Evolutionary conservation across 1,284 basidiomycete species (phyloP).

Genomic region (Ustilago lituana): DNA sequence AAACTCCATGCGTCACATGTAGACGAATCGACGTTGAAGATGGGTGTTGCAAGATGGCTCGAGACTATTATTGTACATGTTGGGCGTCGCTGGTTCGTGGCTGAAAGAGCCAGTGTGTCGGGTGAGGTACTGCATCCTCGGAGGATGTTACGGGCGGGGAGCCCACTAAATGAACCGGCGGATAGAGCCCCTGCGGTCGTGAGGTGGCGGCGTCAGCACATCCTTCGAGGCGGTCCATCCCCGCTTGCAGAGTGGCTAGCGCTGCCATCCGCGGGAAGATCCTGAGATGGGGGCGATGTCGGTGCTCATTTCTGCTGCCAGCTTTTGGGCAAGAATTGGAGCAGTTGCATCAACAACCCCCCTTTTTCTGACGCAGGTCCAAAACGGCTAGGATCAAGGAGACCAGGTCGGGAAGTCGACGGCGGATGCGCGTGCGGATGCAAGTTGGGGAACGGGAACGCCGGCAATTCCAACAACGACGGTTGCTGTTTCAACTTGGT

Average conservation of each 20-base stretch:
- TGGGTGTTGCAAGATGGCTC: too few relatives aligned
- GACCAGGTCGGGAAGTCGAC: conserved; percentile 6
- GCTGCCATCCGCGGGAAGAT: background rate
- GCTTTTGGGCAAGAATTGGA: conserved; percentile 28
- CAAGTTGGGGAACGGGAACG: conserved; percentile 8
- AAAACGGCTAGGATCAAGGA: conserved; percentile 38
- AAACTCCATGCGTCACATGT: too few relatives aligned
- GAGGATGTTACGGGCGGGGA: too few relatives aligned
- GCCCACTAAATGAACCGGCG: background rate
- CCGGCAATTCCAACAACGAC: conserved; percentile 30
- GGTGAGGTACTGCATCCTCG: too few relatives aligned
- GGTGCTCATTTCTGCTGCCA: conserved; percentile 32
- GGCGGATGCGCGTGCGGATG: conserved; percentile 18
- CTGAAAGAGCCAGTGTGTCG: too few relatives aligned
- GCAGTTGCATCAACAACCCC: conserved; percentile 21
- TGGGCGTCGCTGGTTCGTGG: too few relatives aligned
- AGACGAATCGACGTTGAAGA: too few relatives aligned
- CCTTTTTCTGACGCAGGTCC: conserved; percentile 39
- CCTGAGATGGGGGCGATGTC: background rate
- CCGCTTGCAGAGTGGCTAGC: background rate
- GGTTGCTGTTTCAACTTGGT: conserved; percentile 10
- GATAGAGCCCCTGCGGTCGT: background rate
- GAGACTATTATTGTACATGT: too few relatives aligned
- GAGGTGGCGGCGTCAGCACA: background rate
- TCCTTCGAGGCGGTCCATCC: background rate